Base-by-base conservation (phyloP, 1,284 basidiomycete species). In the Boletus coffeatus region DNA sequence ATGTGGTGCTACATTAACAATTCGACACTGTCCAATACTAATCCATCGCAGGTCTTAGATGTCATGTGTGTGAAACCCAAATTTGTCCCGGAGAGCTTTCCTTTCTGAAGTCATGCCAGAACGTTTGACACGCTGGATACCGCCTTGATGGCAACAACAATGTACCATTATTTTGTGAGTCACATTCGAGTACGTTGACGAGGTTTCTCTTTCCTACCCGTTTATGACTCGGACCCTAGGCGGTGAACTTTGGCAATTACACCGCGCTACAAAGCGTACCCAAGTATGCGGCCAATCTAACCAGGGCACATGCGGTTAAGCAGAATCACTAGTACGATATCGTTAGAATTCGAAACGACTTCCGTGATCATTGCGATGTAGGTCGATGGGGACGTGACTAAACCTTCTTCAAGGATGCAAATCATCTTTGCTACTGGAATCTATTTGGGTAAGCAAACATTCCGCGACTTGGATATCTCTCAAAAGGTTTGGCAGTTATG, bases 361-460 rank as follows among this genome's bases (percentile, higher is more conserved):
- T 39, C 14, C 5, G 25, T 59, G 11, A 32, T 60, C 39, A 57
- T 60, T 56, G 46, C 63, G 37, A 32, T 16, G 58, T 68, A 56
- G 39, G 59, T 7, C 21, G 14, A 62, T 11, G 2, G 25, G 46
- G 32, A 9, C 21, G 10, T 13, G 37, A 50, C 16, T 37, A 16
- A 52, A 16, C 34, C 25, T 29, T 36, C 50, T 58, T 58, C 39
- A 46, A 63, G 66, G 16, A 39, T 63, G 25, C 60, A 61, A 16
- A 21, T 58, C 18, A 61, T 59, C 52, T 65, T 67, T 21, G 58
- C 29, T 25, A 48, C 59, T 4, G 59, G 61, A 29, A 60, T 68
- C 43, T 58, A 64, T 52, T 41, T 58, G 43, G 61, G 59, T 52
- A 36, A 66, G 66, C 5, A 57, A 56, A 58, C 36, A n/a, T 16